Evolutionary conservation across 371 early-diverging fungal species (phyloP), one percentile per base, ranked within the genome.

Genomic region (Apophysomyces ossiformis): DNA sequence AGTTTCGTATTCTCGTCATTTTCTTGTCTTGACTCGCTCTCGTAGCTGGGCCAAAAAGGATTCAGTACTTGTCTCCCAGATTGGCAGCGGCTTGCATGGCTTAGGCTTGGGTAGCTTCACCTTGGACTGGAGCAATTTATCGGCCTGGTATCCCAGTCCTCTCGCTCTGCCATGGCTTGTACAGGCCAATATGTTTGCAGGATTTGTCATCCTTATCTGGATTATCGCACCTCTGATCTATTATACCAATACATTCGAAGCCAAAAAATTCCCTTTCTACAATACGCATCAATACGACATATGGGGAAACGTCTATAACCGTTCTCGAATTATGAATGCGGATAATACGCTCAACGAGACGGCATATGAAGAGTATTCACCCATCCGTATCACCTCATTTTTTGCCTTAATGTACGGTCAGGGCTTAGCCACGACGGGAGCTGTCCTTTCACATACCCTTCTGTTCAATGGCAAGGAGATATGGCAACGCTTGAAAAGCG

Each of bases 351-450:
- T 92, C 46, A 80, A 90, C 58, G 77, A 84, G 44, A 76, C 82
- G n/a, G 86, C 80, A 39, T 93, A 92, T 67, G 84, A 80, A 1
- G 75, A 63, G 5, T 87, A 89, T 68, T 84, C 86, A 4, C 94
- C 93, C 6, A 84, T 95, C 12, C 86, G 89, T 72, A 87, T 94
- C 75, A 85, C 93, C 11, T 79, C 86, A n/a, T 87, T 85, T 67
- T 93, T 94, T 75, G 92, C 92, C 38, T 76, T 90, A 44, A 82
- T 86, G 32, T 92, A 91, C 57, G 89, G 87, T 0, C 83, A 87
- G 43, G 83, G 87, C 43, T 82, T 92, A 38, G 88, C 89, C 36
- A 79, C 86, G 6, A 78, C 90, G 39, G 80, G 86, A 15, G 87
- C 92, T 1, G 81, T 87, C 13, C 75, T 92, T 6, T 83, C 86